Evolutionary conservation across 106 monocot species (phyloP), one percentile per base, ranked within the genome.

Genomic region (Allium cepa): DNA sequence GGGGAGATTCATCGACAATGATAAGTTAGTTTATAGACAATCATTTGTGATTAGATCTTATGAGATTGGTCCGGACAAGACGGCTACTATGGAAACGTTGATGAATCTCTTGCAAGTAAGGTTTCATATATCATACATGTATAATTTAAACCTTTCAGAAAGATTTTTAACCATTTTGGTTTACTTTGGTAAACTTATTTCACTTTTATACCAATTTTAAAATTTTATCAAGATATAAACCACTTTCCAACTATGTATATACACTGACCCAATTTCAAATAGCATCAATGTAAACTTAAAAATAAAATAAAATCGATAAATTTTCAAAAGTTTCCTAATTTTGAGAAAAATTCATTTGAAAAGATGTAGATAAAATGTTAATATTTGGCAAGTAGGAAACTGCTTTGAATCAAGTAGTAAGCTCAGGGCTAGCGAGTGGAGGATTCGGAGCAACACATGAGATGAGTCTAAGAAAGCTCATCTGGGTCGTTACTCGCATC

Each of bases 21-120:
- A 36, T 36, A 77, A 77, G 74, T 67, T 72, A 51, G 80, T 83
- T 2, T 83, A 83, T 64, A 71, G 80, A 77, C 83, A 87, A 66
- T 72, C 60, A 0, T 87, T 87, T 78, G 80, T 83, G 63, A 80
- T 87, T 52, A 74, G 83, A 61, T 87, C 83, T 50, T 87, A 80
- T 69, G 87, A 87, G 70, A 81, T 87, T 73, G 86, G 87, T 16
- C 80, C 83, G 11, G 83, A 87, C 69, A 78, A 78, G 75, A 87
- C 87, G 57, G 83, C 78, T 5, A 83, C 87, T 55, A 83, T 87
- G 80, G 87, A 87, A 47, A 87, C 80, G 0, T 56, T 83, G 63
- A 81, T 83, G 83, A 83, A 87, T 75, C 83, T 83, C 45, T 78
- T 87, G 11, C 87, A 87, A 77, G 87, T 82, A 66, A 67, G 66